phyloP scores from a whole-genome alignment of 805 yeast genomes.

The Deakozyma indianensis region DNA sequence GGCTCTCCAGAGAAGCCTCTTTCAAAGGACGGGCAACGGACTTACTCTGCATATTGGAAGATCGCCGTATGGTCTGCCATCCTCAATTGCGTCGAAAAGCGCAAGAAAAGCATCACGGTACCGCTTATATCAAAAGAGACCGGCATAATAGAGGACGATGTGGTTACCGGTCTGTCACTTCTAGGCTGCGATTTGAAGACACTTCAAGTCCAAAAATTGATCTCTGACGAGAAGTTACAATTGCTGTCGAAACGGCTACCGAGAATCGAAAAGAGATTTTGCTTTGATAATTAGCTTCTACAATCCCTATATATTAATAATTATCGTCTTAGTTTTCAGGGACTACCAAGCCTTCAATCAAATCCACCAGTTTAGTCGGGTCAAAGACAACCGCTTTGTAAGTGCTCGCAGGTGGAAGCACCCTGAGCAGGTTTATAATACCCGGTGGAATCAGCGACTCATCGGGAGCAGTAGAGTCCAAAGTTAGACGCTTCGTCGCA shows the following conservation, averaged over 20 bases:
- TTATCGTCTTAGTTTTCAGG: not conserved
- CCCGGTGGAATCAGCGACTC: not conserved
- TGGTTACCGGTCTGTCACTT: slow-evolving; percentile 16
- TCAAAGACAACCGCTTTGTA: not conserved
- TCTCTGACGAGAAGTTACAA: not conserved
- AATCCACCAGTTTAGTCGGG: not conserved
- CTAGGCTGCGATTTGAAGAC: slow-evolving; percentile 1
- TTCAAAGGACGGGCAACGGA: slow-evolving; percentile 62
- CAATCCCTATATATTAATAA: not conserved
- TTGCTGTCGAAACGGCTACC: not conserved
- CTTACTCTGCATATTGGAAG: slow-evolving; percentile 65
- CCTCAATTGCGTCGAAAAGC: slow-evolving; percentile 6
- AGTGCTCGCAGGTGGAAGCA: not conserved
- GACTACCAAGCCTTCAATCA: not conserved
- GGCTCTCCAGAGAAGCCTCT: slow-evolving; percentile 93
- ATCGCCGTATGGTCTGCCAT: slow-evolving; percentile 30
- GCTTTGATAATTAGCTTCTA: not conserved
- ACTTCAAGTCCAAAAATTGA: not conserved
- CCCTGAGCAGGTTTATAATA: not conserved
- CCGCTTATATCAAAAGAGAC: slow-evolving; percentile 18
- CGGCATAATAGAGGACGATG: slow-evolving; percentile 22
- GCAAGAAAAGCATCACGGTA: slow-evolving; percentile 8
- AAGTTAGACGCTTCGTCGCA: slow-evolving; percentile 3
- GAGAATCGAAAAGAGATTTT: not conserved
- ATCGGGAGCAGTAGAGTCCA: not conserved